phyloP scores from a whole-genome alignment of 495 filamentous ascomycete species.

The Neurospora sublineolata region DNA sequence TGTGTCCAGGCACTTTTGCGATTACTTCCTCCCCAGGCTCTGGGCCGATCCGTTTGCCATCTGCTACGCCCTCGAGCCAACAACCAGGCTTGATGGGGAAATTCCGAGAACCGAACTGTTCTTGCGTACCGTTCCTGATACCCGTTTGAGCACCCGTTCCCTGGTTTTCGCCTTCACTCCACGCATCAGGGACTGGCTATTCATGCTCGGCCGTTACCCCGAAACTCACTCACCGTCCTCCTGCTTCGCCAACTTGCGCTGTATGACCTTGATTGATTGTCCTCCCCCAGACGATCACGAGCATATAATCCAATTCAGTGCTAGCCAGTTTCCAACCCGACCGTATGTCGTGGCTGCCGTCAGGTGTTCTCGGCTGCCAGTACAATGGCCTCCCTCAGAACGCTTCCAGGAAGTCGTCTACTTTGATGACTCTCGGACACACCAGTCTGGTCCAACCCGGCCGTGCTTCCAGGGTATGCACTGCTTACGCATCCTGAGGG shows the following conservation, averaged over 20 bases:
- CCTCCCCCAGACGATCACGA: slow-evolving; percentile 16
- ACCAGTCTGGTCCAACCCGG: slow-evolving; percentile 11
- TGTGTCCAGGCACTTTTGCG: slow-evolving; percentile 30
- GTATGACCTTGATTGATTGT: slow-evolving; percentile 24
- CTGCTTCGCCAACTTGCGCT: slow-evolving; percentile 25
- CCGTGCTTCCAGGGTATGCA: slow-evolving; percentile 9
- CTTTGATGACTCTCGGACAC: slow-evolving; percentile 32
- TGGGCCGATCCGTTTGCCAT: slow-evolving; percentile 31
- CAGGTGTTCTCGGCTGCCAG: slow-evolving; percentile 21
- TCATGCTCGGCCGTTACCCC: not conserved
- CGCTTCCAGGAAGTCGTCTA: slow-evolving; percentile 28
- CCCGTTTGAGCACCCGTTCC: not conserved
- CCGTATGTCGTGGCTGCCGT: not conserved
- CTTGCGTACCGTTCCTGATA: not conserved
- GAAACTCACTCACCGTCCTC: not conserved
- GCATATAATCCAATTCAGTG: not conserved
- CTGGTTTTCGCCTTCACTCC: not conserved
- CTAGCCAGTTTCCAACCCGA: not conserved
- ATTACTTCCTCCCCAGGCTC: slow-evolving; percentile 32
- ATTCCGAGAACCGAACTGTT: not conserved
- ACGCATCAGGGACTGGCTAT: not conserved
- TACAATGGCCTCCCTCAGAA: slow-evolving; percentile 17
- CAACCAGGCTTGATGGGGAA: not conserved
- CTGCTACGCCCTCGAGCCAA: slow-evolving; percentile 8
- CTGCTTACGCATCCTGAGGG: slow-evolving; percentile 31